Evolutionary conservation across 106 monocot genomes (phyloP), one percentile per base, ranked within the genome.

Genomic region (Cymbidium sinense): DNA sequence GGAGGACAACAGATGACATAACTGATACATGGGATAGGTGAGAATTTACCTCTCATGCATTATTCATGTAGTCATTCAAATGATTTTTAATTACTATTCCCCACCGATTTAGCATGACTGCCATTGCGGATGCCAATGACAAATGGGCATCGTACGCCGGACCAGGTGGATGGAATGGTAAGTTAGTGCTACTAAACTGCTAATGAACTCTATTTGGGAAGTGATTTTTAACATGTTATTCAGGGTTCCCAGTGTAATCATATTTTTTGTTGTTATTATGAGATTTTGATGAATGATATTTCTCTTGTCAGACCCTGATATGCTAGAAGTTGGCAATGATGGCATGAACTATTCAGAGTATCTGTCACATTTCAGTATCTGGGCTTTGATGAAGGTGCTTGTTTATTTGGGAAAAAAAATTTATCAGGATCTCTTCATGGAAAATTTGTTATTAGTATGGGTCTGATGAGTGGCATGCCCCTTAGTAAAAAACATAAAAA

Each of bases 131-230:
- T 78, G 64, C 86, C 65, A 99, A 99, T 87, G 83, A 99, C 79
- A 92, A 94, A 78, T 99, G 98, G 98, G 98, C 98, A 71, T 94
- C 98, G 70, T 99, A 92, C 94, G 98, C 98, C 15, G 94, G 94
- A 23, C 98, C 98, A 75, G 98, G 98, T 81, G 98, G 98, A 84
- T 99, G 98, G 98, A 99, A 99, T 82, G 98, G 98, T 99, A 87
- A 54, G 12, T 18, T 17, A 34, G 17, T 47, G 11, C 50, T 44
- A 1, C 25, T 34, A 44, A 20, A 34, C 82, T 43, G 54, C 23
- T 75, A 58, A 18, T 50, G 43, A 47, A 50, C 43, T 29, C 2
- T 67, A 13, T 13, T 29, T 73, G 43, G 73, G 43, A 73, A 73
- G 34, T 73, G 43, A 43, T 73, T 73, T 12, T 25, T 34, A 44